phyloP scores from a whole-genome alignment of 305 asterid species.

The Fraxinus paxiana region DNA sequence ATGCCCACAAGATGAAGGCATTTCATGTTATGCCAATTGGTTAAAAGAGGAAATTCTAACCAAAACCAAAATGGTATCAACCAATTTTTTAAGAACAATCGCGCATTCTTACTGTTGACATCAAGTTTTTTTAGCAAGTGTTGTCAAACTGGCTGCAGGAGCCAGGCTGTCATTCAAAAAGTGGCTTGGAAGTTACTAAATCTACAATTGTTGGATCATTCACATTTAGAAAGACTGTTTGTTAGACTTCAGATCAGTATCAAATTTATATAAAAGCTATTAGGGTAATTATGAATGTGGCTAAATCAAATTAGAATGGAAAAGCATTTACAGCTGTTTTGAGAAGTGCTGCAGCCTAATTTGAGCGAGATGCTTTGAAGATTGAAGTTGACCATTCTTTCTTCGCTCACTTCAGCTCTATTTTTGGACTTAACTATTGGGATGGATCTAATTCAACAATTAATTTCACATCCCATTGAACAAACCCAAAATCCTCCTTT shows the following conservation, averaged over 20 bases:
- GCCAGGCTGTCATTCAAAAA: background rate
- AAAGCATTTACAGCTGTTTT: background rate
- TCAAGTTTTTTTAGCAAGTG: background rate
- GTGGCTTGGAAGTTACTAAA: background rate
- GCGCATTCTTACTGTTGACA: background rate
- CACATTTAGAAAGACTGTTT: background rate
- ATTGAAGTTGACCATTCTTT: background rate
- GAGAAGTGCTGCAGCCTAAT: background rate
- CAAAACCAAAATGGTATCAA: background rate
- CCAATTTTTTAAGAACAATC: background rate
- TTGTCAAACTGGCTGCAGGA: background rate
- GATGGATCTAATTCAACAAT: background rate
- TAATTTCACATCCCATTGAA: background rate
- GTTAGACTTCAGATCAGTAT: background rate
- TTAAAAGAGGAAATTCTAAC: background rate
- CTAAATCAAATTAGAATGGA: background rate
- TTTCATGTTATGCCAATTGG: background rate
- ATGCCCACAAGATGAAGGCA: background rate
- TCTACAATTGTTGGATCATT: background rate
- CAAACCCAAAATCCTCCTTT: background rate
- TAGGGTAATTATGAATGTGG: background rate
- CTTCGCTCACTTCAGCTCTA: background rate
- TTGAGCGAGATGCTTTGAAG: background rate
- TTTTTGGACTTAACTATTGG: background rate
- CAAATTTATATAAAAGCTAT: background rate